Base-by-base conservation (phyloP, 257 asterid genomes). In the Nicotiana obtusifolia region DNA sequence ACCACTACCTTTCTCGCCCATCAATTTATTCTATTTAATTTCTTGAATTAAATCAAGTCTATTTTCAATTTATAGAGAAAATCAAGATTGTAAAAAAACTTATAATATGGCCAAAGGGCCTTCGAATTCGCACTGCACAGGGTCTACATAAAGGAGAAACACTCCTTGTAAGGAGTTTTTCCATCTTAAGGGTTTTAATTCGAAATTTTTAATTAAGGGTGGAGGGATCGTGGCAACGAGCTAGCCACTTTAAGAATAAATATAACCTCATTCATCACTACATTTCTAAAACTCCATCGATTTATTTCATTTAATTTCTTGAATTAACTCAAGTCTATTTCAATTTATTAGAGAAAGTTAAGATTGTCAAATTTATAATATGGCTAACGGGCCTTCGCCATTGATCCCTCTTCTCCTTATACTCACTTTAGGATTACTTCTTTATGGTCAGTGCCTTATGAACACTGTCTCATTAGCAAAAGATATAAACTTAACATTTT, bases 381-480 rank as follows among this genome's bases (percentile, higher is more conserved):
- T 41, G 49, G 3, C 49, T 11, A 52, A 11, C 14, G 82, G 44
- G 24, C 82, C 82, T 13, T 78, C 73, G n/a, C 82, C 82, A 56
- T 44, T 78, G 16, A 78, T 78, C 69, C 82, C 82, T 60, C 82
- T 78, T 78, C 82, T 78, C 26, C 53, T 78, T 57, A 73, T 78
- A 35, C 37, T 35, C 59, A 60, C 82, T 16, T 78, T 78, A 57
- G 60, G 65, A 15, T 20, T 78, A 60, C 44, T 78, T 20, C 71
- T 78, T 44, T 8, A 60, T 78, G 73, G 82, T 17, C 71, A 78
- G 2, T 31, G 57, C 68, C 31, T 78, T 37, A 14, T 78, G 33
- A 30, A 16, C 0, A 33, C 31, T 20, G 24, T 78, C 65, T 78
- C 81, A 59, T 0, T 33, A 30, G 2, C 0, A 78, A 5, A 78